These are phyloP conservation scores for Diatrype stigma DNA, from an alignment of 2,329 filamentous ascomycete genomes.

Conservation along the genomic window DNA sequence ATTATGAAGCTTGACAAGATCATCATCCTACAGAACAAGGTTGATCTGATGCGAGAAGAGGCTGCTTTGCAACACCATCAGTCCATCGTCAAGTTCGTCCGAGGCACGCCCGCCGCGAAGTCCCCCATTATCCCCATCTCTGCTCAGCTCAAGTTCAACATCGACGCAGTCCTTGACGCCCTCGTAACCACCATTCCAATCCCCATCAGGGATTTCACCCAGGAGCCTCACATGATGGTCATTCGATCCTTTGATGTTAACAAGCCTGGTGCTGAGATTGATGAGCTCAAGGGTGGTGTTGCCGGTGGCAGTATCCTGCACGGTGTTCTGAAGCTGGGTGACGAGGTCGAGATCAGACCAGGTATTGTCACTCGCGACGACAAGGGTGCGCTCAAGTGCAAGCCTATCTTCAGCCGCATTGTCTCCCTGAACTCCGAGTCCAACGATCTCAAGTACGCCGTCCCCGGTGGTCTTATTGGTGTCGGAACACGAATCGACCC, in stretches of 20 bases:
- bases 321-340: slow-evolving; percentile 92
- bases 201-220: slow-evolving; percentile 82
- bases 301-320: slow-evolving; percentile 95
- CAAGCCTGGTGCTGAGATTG: slow-evolving; percentile 98
- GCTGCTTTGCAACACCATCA: slow-evolving; percentile 91
- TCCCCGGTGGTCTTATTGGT: slow-evolving; percentile 95
- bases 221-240: slow-evolving; percentile 96
- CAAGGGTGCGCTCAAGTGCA: slow-evolving; percentile 90
- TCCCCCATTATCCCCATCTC: slow-evolving; percentile 95
- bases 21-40: slow-evolving; percentile 99
- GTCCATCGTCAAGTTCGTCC: slow-evolving; percentile 97
- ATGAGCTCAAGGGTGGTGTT: slow-evolving; percentile 97
- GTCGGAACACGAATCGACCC: slow-evolving; percentile 97
- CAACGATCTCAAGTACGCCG: slow-evolving; percentile 97
- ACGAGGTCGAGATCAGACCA: slow-evolving; percentile 98
- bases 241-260: slow-evolving; percentile 99
- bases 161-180: slow-evolving; percentile 94
- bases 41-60: slow-evolving; percentile 96
- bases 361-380: slow-evolving; percentile 96
- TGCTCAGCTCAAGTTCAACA: slow-evolving; percentile 98
- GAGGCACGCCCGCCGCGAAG: slow-evolving; percentile 92
- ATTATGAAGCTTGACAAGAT: slow-evolving; percentile 99
- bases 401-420: slow-evolving; percentile 92
- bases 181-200: slow-evolving; percentile 95
- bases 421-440: slow-evolving; percentile 95